phyloP scores from a whole-genome alignment of 1,139 yeast species.

The Yamadazyma trypodendri region DNA sequence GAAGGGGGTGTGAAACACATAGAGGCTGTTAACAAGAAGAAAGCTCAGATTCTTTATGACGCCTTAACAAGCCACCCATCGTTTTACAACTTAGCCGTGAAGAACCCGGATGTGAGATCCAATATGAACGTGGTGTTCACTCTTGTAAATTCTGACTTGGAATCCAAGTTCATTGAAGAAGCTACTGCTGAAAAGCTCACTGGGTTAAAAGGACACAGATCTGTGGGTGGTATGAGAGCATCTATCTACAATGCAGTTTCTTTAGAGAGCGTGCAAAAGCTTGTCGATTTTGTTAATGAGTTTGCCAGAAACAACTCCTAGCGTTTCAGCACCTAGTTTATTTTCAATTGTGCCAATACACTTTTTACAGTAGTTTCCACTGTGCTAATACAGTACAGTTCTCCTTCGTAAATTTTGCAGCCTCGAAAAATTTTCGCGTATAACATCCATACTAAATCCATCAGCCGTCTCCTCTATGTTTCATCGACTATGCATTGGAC shows the following conservation, averaged over 20 bases:
- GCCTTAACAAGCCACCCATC: constrained; percentile 66
- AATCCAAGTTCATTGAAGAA: constrained; percentile 62
- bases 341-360: no score
- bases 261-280: constrained; percentile 57
- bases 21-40: constrained; percentile 54
- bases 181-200: constrained; percentile 50
- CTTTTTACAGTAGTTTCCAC: no score
- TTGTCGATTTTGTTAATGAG: constrained; percentile 58
- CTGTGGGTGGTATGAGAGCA: constrained; percentile 96
- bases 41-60: constrained; percentile 61
- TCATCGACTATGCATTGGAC: constrained; percentile 1
- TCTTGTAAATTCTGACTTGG: constrained; percentile 58
- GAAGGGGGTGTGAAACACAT: constrained; percentile 61
- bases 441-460: neutral
- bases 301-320: constrained; percentile 50
- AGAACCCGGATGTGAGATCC: constrained; percentile 57
- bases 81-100: constrained; percentile 67
- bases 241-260: constrained; percentile 88
- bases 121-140: constrained; percentile 94
- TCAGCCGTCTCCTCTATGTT: neutral
- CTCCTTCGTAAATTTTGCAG: neutral
- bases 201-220: constrained; percentile 93
- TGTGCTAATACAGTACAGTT: no score
- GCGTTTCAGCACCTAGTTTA: no score
- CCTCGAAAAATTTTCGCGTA: constrained; percentile 8